phyloP scores from a whole-genome alignment of 2,329 filamentous ascomycete genomes.

The Coniochaeta ligniaria region DNA sequence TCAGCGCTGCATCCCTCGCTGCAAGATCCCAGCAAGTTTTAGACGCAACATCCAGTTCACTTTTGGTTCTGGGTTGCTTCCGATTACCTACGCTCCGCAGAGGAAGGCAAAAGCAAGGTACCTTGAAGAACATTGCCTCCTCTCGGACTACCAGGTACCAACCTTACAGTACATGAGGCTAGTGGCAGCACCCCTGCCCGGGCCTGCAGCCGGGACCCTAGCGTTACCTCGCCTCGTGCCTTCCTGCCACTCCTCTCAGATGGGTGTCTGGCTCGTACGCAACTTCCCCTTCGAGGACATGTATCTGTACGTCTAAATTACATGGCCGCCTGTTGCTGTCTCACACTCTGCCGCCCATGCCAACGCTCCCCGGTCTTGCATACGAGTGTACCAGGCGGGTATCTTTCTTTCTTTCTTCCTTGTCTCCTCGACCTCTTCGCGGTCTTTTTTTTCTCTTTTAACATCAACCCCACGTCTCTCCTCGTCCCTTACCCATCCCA shows the following conservation, averaged over 20 bases:
- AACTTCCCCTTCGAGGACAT: not conserved
- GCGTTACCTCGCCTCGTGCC: not conserved
- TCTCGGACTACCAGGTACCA: not conserved
- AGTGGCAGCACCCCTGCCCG: not conserved
- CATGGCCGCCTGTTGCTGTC: not conserved
- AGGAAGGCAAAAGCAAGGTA: not conserved
- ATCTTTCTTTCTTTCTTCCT: not conserved
- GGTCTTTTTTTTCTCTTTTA: not conserved
- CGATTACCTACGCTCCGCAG: not conserved
- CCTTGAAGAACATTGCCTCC: not conserved
- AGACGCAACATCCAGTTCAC: not conserved
- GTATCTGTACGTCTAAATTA: conserved; percentile 2
- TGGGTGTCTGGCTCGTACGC: not conserved
- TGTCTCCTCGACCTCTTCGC: not conserved
- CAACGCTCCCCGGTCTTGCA: not conserved
- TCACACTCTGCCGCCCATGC: not conserved
- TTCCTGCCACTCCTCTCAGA: not conserved
- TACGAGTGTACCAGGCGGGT: not conserved
- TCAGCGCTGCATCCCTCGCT: not conserved
- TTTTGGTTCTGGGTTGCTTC: not conserved
- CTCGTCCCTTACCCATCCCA: not conserved
- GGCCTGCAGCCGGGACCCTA: not conserved
- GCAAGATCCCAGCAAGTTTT: not conserved
- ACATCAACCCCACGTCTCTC: not conserved
- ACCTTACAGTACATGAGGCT: not conserved